phyloP scores from a whole-genome alignment of 768 basidiomycete species.

The Mycena vulgaris region DNA sequence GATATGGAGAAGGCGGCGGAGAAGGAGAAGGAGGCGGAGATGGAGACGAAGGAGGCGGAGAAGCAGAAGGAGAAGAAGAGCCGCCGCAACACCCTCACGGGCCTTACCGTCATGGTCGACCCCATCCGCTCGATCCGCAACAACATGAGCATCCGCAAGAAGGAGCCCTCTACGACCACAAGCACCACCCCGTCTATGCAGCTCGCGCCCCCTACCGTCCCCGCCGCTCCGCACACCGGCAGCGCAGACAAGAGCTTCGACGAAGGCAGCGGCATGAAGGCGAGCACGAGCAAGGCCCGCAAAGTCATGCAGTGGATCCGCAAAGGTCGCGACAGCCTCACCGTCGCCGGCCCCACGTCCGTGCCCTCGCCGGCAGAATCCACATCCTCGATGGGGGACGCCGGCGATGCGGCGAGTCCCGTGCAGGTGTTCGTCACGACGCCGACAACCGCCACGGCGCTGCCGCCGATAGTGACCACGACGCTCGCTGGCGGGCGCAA shows the following conservation, averaged over 20 bases:
- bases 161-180: conserved; percentile 50
- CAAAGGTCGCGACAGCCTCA: conserved; percentile 45
- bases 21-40: conserved; percentile 32
- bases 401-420: conserved; percentile 44
- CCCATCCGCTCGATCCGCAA: conserved; percentile 74
- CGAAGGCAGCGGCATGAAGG: conserved; percentile 65
- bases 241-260: conserved; percentile 37
- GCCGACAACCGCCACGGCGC: conserved; percentile 42
- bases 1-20: conserved; percentile 30
- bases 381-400: conserved; percentile 32
- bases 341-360: conserved; percentile 15
- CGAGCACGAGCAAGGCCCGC: conserved; percentile 89
- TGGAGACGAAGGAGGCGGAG: conserved; percentile 25
- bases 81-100: conserved; percentile 76
- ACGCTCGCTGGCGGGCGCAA: conserved; percentile 48
- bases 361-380: conserved; percentile 28
- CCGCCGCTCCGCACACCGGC: conserved; percentile 25
- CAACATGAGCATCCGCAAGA: conserved; percentile 53
- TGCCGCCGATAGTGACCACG: conserved; percentile 42
- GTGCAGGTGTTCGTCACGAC: conserved; percentile 60
- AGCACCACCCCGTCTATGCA: conserved; percentile 19
- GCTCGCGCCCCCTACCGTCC: conserved; percentile 22
- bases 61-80: conserved; percentile 64
- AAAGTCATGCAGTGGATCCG: conserved; percentile 99
- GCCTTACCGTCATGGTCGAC: conserved; percentile 87